Evolutionary conservation across 345 rosid species (phyloP), one percentile per base, ranked within the genome.

Genomic region (Adansonia digitata): DNA sequence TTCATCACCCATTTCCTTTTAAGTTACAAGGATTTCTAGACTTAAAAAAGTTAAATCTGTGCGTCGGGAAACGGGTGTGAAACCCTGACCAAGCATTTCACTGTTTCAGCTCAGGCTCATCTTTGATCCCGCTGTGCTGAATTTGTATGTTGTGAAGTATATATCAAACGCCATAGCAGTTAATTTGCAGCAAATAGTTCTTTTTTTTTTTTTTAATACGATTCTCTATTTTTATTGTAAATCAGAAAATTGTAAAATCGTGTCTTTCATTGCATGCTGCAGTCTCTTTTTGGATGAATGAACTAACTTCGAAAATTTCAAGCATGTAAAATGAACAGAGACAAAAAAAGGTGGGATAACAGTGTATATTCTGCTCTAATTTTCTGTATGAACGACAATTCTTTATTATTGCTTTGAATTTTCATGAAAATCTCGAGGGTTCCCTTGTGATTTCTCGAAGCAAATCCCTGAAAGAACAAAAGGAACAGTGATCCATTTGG

Each of bases 11-110:
- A 31, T 61, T 29, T 65, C 56, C 11, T 48, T 46, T 35, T 37
- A 59, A 57, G 37, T 57, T 57, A 18, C 31, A 27, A 29, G 63
- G 37, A 59, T 27, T 27, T 27, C n/a, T 56, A 20, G 62, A 62
- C 46, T 56, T 35, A 17, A 45, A 53, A 17, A 45, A 53, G n/a
- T 12, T 46, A 24, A 20, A 34, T 64, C n/a, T 34, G 68, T 40
- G 13, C 35, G 72, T 34, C 52, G 45, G 63, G 61, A n/a, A n/a
- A n/a, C n/a, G n/a, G n/a, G n/a, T n/a, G n/a, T 22, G 73, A 55
- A 68, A 74, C 64, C 68, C n/a, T 68, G 64, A 71, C 77, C 74
- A 67, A 40, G 34, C 52, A 56, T 57, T 73, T 73, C 81, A 78
- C 5, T 45, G 74, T 37, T 37, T 7, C 34, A 37, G 46, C 22